phyloP scores from a whole-genome alignment of 2,329 filamentous ascomycete genomes.

The Ilyonectria destructans region DNA sequence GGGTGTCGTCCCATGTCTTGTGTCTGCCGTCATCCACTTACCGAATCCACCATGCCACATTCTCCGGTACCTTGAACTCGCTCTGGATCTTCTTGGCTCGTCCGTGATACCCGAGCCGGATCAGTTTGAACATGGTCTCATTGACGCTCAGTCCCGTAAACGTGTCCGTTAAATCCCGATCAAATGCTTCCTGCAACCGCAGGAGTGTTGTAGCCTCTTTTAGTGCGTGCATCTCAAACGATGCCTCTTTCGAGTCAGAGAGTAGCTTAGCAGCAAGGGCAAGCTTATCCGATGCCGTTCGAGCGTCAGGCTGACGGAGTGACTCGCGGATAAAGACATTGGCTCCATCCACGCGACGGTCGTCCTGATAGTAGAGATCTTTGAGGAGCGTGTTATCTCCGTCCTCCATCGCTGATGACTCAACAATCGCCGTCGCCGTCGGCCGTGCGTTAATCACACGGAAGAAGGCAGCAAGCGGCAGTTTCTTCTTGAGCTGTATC shows the following conservation, averaged over 20 bases:
- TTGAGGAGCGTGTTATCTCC: conserved; percentile 88
- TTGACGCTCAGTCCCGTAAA: conserved; percentile 91
- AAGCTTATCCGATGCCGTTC: conserved; percentile 86
- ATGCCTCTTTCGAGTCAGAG: conserved; percentile 85
- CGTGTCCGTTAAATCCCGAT: conserved; percentile 83
- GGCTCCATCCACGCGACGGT: conserved; percentile 89
- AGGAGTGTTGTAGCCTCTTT: conserved; percentile 87
- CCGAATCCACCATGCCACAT: conserved; percentile 89
- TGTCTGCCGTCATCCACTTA: conserved; percentile 54
- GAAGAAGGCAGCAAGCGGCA: conserved; percentile 94
- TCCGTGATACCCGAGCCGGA: conserved; percentile 85
- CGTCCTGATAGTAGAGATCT: conserved; percentile 97
- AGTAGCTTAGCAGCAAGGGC: conserved; percentile 89
- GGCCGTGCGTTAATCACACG: conserved; percentile 89
- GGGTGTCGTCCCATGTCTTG: conserved; percentile 22
- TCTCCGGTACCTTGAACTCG: conserved; percentile 95
- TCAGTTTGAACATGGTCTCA: conserved; percentile 91
- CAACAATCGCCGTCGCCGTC: conserved; percentile 89
- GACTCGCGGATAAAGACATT: conserved; percentile 91
- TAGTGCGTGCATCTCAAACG: conserved; percentile 81
- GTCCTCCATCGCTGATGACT: conserved; percentile 81
- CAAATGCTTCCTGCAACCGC: conserved; percentile 88
- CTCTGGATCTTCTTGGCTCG: conserved; percentile 89
- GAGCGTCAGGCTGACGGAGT: conserved; percentile 78
- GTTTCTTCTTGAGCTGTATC: conserved; percentile 88